These are phyloP conservation scores for Trichophyton schoenleinii DNA, from an alignment of 2,329 filamentous ascomycete genomes.

Conservation along the genomic window DNA sequence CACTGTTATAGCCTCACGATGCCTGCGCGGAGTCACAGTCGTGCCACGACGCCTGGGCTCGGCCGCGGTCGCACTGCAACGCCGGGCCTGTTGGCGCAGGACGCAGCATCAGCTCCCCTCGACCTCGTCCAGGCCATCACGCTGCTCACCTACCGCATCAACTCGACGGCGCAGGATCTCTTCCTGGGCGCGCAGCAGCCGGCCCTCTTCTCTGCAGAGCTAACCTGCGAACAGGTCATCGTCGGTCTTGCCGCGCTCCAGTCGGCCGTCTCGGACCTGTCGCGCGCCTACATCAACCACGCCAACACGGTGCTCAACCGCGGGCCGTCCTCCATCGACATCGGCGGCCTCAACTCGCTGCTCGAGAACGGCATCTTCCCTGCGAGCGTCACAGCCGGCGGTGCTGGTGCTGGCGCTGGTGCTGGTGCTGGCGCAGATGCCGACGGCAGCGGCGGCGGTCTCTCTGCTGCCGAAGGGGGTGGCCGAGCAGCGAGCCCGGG, in stretches of 20 bases:
- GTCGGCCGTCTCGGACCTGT: constrained; percentile 64
- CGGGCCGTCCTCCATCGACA: constrained; percentile 41
- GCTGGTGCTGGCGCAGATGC: not conserved
- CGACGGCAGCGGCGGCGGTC: not conserved
- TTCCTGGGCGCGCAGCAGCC: not conserved
- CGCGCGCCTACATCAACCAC: constrained; percentile 75
- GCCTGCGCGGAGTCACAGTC: not conserved
- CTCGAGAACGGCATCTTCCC: constrained; percentile 34
- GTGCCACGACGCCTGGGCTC: not conserved
- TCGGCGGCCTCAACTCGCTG: constrained; percentile 39
- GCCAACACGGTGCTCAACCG: constrained; percentile 67
- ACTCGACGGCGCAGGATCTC: not conserved
- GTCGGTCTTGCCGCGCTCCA: constrained; percentile 68
- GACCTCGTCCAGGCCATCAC: not conserved
- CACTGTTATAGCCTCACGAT: not conserved
- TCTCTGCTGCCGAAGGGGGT: not conserved
- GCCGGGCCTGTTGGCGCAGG: not conserved
- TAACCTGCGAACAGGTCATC: constrained; percentile 48
- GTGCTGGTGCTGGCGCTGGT: not conserved
- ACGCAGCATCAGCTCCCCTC: not conserved
- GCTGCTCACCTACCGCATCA: constrained; percentile 1
- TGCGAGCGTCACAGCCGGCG: constrained; percentile 15
- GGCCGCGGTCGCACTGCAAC: not conserved
- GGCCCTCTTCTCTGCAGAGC: constrained; percentile 4
- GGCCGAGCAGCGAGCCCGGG: constrained; percentile 11